These are phyloP conservation scores for Moricandia moricandioides DNA, from an alignment of 345 rosid genomes.

Conservation along the genomic window DNA sequence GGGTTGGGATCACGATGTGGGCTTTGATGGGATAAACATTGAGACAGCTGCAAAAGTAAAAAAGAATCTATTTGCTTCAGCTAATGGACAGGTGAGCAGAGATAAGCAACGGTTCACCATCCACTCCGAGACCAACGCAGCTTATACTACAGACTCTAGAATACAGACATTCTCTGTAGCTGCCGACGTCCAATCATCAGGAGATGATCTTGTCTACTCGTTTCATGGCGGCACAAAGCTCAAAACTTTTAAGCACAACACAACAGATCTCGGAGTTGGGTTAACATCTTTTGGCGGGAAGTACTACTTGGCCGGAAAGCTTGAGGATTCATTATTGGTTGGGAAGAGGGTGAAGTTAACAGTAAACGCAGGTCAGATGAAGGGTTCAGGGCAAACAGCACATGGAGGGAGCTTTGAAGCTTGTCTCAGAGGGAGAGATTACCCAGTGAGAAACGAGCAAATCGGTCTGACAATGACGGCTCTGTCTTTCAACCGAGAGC, in stretches of 20 bases:
- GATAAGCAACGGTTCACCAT: slow-evolving; percentile 74
- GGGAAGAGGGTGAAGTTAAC: slow-evolving; percentile 71
- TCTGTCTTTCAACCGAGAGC: slow-evolving; percentile 65
- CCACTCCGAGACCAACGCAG: slow-evolving; percentile 71
- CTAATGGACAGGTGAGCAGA: slow-evolving; percentile 69
- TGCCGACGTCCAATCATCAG: slow-evolving; percentile 75
- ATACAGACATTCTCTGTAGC: slow-evolving; percentile 61
- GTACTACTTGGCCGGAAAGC: slow-evolving; percentile 67
- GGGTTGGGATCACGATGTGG: slow-evolving; percentile 96
- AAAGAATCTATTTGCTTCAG: slow-evolving; percentile 51
- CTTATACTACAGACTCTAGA: slow-evolving; percentile 46
- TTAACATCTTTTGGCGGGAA: slow-evolving; percentile 62
- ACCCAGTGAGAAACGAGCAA: slow-evolving; percentile 65
- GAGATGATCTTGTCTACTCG: slow-evolving; percentile 66
- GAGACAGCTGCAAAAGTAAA: slow-evolving; percentile 61
- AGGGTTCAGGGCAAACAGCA: slow-evolving; percentile 57
- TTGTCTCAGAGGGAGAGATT: slow-evolving; percentile 69
- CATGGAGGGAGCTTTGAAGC: slow-evolving; percentile 79
- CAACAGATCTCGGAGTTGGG: slow-evolving; percentile 58
- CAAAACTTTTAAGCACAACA: slow-evolving; percentile 57
- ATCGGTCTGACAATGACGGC: slow-evolving; percentile 57
- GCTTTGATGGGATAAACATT: slow-evolving; percentile 83
- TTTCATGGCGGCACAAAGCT: slow-evolving; percentile 59
- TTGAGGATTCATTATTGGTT: slow-evolving; percentile 65
- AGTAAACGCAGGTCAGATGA: slow-evolving; percentile 65